A percentile compares a stretch with the other conserved stretches of the same genome.
These are phyloP conservation scores for Infundibulicybe gibba DNA, from an alignment of 768 basidiomycete species.

Conservation along the genomic window DNA sequence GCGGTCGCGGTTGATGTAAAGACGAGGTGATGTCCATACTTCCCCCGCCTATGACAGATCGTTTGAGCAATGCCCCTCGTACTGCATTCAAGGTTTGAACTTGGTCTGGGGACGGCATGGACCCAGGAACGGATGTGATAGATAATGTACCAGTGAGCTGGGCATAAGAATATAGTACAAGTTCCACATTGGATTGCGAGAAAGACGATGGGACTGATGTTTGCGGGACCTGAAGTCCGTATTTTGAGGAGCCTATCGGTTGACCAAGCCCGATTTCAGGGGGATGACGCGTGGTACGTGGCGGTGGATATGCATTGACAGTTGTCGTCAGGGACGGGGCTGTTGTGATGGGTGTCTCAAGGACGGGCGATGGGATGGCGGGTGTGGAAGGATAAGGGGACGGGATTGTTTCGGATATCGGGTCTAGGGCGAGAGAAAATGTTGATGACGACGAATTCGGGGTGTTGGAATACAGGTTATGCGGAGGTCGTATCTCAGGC, in stretches of 20 bases:
- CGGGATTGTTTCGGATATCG: slow-evolving; percentile 35
- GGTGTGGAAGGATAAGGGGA: slow-evolving; percentile 31
- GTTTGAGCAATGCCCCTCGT: slow-evolving; percentile 46
- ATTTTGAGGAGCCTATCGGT: slow-evolving; percentile 23
- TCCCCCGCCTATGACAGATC: slow-evolving; percentile 61
- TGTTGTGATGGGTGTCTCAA: slow-evolving; percentile 19
- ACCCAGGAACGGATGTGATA: slow-evolving; percentile 43
- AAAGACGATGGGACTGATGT: slow-evolving; percentile 43
- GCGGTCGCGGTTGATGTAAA: slow-evolving; percentile 19
- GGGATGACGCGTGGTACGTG: slow-evolving; percentile 27
- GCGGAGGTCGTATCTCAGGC: slow-evolving; percentile 27
- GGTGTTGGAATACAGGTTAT: slow-evolving; percentile 29
- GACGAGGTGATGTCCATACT: slow-evolving; percentile 75
- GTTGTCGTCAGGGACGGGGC: slow-evolving; percentile 24
- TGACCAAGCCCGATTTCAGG: slow-evolving; percentile 46
- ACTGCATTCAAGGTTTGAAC: slow-evolving; percentile 39
- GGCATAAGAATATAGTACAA: slow-evolving; percentile 83
- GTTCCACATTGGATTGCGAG: slow-evolving; percentile 51
- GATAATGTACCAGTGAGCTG: slow-evolving; percentile 70
- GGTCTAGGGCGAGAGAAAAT: slow-evolving; percentile 44
- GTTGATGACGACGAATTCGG: slow-evolving; percentile 35
- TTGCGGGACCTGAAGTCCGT: slow-evolving; percentile 16
- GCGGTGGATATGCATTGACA: slow-evolving; percentile 31
- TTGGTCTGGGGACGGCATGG: slow-evolving; percentile 40
- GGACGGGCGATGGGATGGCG: slow-evolving; percentile 31